Conservation (phyloP, 306 rosid species). For the Datisca glomerata region DNA sequence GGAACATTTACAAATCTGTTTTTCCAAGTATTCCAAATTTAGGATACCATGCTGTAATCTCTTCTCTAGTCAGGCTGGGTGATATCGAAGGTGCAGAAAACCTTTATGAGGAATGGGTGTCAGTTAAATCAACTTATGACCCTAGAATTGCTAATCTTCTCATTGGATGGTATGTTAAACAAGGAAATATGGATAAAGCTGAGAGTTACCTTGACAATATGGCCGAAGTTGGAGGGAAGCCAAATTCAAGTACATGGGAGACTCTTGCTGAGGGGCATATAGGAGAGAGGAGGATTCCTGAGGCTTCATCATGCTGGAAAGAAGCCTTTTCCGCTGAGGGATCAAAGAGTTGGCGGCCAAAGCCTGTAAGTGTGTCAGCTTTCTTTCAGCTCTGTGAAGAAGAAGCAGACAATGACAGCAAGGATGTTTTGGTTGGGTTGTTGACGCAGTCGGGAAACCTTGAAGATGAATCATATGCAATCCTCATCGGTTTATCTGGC, state of each 20-base stretch:
- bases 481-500: conserved; percentile 33
- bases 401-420: conserved; percentile 34
- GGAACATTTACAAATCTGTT: conserved; percentile 56
- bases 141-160: conserved; percentile 78
- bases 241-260: conserved; percentile 86
- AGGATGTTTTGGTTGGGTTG: conserved; percentile 35
- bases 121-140: conserved; percentile 46
- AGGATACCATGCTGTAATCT: conserved; percentile 75
- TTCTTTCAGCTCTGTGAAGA: conserved; percentile 50
- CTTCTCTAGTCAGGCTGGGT: conserved; percentile 58
- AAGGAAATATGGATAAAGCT: conserved; percentile 44
- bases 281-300: conserved; percentile 35
- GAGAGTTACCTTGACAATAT: conserved; percentile 38
- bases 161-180: conserved; percentile 38
- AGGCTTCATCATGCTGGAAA: conserved; percentile 59
- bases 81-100: conserved; percentile 75
- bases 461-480: conserved; percentile 34
- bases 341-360: conserved; percentile 71
- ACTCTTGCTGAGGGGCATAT: conserved; percentile 55
- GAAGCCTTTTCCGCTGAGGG: conserved; percentile 49
- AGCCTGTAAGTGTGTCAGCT: conserved; percentile 30
- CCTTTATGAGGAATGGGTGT: conserved; percentile 69
- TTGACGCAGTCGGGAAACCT: conserved; percentile 41
- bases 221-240: conserved; percentile 50
- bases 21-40: conserved; percentile 73